Conservation (phyloP, 164 flowering plant genomes). For the Chimonanthus salicifolius region DNA sequence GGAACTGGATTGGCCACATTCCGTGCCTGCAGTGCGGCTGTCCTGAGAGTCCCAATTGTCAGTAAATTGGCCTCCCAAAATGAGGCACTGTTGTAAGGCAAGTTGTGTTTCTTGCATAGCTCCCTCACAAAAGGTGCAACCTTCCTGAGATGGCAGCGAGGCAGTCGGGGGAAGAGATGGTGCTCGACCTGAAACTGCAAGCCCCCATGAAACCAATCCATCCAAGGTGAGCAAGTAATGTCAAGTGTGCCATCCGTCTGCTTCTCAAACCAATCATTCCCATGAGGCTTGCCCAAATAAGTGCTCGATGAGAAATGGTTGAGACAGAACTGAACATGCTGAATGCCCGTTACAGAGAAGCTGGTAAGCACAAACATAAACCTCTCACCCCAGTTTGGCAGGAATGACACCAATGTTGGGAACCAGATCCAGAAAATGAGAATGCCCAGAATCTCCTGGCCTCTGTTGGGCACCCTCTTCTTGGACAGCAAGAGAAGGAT, state of each 20-base stretch:
- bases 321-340: constrained; percentile 56
- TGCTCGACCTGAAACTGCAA: constrained; percentile 71
- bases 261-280: constrained; percentile 59
- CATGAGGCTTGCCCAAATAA: constrained; percentile 51
- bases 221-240: constrained; percentile 45
- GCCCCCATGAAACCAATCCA: constrained; percentile 79
- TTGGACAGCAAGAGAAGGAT: constrained; percentile 38
- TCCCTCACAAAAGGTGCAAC: constrained; percentile 48
- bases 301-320: constrained; percentile 57
- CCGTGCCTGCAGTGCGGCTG: constrained; percentile 60
- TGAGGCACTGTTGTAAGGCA: constrained; percentile 48
- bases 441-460: constrained; percentile 44
- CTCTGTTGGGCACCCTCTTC: constrained; percentile 39
- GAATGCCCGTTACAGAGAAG: constrained; percentile 43
- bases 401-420: constrained; percentile 39
- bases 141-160: constrained; percentile 52
- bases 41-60: constrained; percentile 45
- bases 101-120: constrained; percentile 63
- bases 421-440: constrained; percentile 61
- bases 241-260: constrained; percentile 53
- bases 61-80: constrained; percentile 50
- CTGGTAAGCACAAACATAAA: constrained; percentile 42
- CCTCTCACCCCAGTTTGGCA: constrained; percentile 54
- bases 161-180: constrained; percentile 66
- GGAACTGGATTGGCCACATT: constrained; percentile 35